Evolutionary conservation across 2,329 filamentous ascomycete genomes (phyloP).

Genomic region (Geosmithia putterillii): DNA sequence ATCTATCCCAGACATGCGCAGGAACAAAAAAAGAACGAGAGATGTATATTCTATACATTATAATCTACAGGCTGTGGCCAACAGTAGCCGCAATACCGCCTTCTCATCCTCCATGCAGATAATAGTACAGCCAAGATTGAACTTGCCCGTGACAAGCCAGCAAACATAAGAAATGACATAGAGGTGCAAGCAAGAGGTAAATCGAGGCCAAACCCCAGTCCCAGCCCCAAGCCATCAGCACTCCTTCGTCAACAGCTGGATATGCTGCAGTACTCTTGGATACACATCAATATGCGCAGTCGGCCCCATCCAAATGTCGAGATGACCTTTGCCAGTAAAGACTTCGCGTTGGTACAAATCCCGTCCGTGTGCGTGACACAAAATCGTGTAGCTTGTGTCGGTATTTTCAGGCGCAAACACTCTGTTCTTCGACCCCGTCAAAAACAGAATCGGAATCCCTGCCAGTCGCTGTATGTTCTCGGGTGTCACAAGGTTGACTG

Average conservation of each 20-base stretch:
- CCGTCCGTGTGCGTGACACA: conserved; percentile 9
- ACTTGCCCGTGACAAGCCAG: too few relatives aligned
- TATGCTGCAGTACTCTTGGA: conserved; percentile 7
- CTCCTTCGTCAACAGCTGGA: conserved; percentile 3
- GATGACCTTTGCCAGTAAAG: conserved; percentile 9
- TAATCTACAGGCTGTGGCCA: too few relatives aligned
- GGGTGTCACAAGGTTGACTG: conserved; percentile 30
- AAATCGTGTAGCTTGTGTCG: conserved; percentile 9
- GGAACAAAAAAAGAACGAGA: too few relatives aligned
- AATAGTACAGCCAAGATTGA: too few relatives aligned
- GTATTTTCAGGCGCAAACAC: conserved; percentile 11
- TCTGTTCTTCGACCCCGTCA: conserved; percentile 9
- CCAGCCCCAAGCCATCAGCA: not conserved
- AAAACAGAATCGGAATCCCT: conserved; percentile 33
- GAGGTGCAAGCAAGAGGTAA: too few relatives aligned
- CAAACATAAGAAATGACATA: too few relatives aligned
- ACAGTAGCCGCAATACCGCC: too few relatives aligned
- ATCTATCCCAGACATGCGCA: too few relatives aligned
- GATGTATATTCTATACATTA: too few relatives aligned
- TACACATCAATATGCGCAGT: conserved; percentile 9
- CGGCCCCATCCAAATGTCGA: conserved; percentile 14
- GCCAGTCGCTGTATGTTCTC: conserved; percentile 36
- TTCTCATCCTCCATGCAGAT: too few relatives aligned
- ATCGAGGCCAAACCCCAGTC: too few relatives aligned
- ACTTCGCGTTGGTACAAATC: conserved; percentile 12